These are phyloP conservation scores for Micractinium sp. DNA, from an alignment of 139 green algal genomes.

Conservation along the genomic window DNA sequence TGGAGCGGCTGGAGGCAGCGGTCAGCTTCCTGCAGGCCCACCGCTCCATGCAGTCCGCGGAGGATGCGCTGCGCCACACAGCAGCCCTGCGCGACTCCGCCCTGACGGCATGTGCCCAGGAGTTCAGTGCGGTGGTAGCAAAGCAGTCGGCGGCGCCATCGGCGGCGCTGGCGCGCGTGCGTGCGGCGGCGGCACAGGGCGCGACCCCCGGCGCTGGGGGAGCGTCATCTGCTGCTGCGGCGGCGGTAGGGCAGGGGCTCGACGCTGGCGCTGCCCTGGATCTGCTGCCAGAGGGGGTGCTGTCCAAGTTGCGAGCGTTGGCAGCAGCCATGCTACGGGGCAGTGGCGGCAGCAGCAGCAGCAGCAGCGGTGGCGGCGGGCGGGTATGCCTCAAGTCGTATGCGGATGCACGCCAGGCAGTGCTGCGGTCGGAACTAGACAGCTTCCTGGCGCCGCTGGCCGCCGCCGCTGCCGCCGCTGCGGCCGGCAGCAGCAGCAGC, in stretches of 20 bases:
- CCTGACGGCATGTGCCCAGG: slow-evolving; percentile 6
- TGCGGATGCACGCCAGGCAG: neutral
- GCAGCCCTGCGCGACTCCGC: slow-evolving; percentile 38
- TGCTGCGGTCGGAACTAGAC: slow-evolving; percentile 7
- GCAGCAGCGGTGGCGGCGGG: neutral
- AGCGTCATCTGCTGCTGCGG: neutral
- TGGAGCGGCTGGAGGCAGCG: slow-evolving; percentile 39
- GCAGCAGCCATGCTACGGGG: slow-evolving; percentile 36
- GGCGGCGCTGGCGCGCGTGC: slow-evolving; percentile 14
- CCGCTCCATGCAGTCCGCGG: slow-evolving; percentile 44
- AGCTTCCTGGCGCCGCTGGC: neutral
- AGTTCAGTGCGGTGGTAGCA: slow-evolving; percentile 38
- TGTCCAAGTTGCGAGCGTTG: slow-evolving; percentile 22
- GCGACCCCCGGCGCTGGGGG: neutral
- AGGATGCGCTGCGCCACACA: slow-evolving; percentile 34
- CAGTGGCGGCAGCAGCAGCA: neutral
- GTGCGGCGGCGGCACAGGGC: neutral
- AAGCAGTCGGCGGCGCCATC: slow-evolving; percentile 5
- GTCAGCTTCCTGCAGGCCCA: slow-evolving; percentile 48
- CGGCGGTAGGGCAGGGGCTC: neutral
- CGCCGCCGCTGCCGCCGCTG: neutral
- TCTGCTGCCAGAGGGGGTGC: slow-evolving; percentile 20
- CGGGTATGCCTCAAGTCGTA: neutral
- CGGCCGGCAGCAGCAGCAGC: slow-evolving; percentile 2
- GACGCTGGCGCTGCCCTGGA: neutral